These are phyloP conservation scores for Dryas octopetala DNA, from an alignment of 306 rosid species.

Conservation along the genomic window DNA sequence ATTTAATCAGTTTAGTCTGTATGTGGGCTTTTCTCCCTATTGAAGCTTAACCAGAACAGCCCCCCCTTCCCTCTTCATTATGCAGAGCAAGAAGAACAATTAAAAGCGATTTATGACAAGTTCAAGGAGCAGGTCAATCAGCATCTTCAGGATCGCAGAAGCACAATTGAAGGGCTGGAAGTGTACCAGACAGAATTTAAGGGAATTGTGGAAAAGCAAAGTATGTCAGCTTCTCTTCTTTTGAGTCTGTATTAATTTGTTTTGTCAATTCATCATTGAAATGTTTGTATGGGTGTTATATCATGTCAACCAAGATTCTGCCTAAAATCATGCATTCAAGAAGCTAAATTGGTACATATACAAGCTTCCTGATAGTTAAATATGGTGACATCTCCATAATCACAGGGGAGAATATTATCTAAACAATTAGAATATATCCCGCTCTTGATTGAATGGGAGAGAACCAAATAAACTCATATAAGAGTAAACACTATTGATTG, in stretches of 20 bases:
- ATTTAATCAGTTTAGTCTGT: background rate
- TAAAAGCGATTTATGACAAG: constrained; percentile 64
- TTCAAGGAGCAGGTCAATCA: constrained; percentile 80
- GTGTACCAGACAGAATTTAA: constrained; percentile 66
- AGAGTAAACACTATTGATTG: background rate
- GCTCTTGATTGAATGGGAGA: background rate
- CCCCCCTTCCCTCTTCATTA: background rate
- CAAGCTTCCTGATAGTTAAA: background rate
- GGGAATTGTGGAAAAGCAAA: constrained; percentile 74
- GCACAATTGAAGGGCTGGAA: constrained; percentile 66
- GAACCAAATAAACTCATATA: background rate
- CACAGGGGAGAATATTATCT: background rate
- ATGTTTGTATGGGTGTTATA: background rate
- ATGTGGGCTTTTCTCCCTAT: background rate
- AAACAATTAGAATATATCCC: background rate
- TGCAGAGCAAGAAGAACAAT: constrained; percentile 71
- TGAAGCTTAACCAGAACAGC: constrained; percentile 10
- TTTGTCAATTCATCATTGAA: constrained; percentile 2
- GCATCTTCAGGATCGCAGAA: constrained; percentile 75
- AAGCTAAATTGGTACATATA: background rate
- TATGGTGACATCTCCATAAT: background rate
- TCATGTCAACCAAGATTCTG: background rate
- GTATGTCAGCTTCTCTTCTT: constrained; percentile 46
- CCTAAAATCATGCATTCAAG: background rate
- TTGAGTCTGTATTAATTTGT: constrained; percentile 7